These are phyloP conservation scores for Clarireedia monteithiana DNA, from an alignment of 2,329 filamentous ascomycete species.

Conservation along the genomic window DNA sequence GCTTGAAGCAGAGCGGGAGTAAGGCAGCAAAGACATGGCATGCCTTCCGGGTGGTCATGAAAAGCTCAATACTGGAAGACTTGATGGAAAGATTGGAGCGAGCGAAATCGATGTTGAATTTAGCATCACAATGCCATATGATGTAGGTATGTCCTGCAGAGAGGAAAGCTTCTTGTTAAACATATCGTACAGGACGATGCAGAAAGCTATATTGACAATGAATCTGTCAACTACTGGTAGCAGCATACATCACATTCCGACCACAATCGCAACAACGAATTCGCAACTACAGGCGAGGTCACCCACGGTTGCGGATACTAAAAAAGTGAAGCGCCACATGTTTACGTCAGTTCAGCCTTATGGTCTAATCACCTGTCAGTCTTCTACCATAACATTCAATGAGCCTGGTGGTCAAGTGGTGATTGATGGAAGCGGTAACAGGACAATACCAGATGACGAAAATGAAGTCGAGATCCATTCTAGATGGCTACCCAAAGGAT, in stretches of 20 bases:
- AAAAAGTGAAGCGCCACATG: too few relatives aligned
- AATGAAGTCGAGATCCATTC: background rate
- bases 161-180: background rate
- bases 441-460: background rate
- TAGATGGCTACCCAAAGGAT: background rate
- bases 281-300: too few relatives aligned
- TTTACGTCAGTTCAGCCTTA: too few relatives aligned
- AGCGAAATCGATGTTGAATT: background rate
- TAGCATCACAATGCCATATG: background rate
- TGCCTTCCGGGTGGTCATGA: background rate
- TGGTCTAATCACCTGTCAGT: too few relatives aligned
- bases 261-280: too few relatives aligned
- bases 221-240: too few relatives aligned
- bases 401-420: background rate
- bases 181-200: too few relatives aligned
- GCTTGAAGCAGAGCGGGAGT: background rate
- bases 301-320: too few relatives aligned
- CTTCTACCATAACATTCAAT: background rate
- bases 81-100: background rate
- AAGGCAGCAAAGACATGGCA: background rate
- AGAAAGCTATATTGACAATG: too few relatives aligned
- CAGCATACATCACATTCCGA: too few relatives aligned
- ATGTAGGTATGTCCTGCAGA: background rate
- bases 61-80: background rate
- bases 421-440: background rate